Percentiles rank a stretch among this genome's conserved stretches.
Evolutionary conservation across 1,284 basidiomycete genomes (phyloP).

Genomic region (Trichosporon asahii): DNA sequence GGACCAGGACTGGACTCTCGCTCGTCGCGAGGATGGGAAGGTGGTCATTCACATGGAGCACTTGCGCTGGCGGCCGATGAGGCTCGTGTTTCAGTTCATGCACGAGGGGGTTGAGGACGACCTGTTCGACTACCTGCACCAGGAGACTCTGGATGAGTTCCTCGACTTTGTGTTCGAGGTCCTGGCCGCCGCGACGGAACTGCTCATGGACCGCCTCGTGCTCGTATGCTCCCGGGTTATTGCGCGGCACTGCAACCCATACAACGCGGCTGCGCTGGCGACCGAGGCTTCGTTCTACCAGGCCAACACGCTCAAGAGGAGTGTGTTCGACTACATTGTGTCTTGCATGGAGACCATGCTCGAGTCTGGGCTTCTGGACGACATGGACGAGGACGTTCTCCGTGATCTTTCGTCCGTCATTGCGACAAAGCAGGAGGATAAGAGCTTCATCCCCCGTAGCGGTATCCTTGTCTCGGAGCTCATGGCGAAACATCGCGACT

Average conservation of each 20-base stretch:
- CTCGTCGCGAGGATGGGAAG: constrained; percentile 58
- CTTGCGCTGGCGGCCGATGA: constrained; percentile 69
- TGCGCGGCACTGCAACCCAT: constrained; percentile 65
- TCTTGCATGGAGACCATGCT: constrained; percentile 85
- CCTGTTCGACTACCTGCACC: constrained; percentile 71
- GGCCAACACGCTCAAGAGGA: constrained; percentile 65
- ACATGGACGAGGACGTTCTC: constrained; percentile 64
- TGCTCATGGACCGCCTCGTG: constrained; percentile 80
- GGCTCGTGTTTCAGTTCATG: constrained; percentile 71
- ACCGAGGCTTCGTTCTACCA: constrained; percentile 78
- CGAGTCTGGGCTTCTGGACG: constrained; percentile 72
- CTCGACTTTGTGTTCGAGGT: constrained; percentile 86
- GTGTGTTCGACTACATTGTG: constrained; percentile 76
- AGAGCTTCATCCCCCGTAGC: constrained; percentile 65
- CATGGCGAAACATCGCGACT: constrained; percentile 66
- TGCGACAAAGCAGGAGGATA: constrained; percentile 62
- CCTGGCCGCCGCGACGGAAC: constrained; percentile 83
- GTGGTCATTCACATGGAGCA: constrained; percentile 70
- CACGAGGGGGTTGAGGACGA: constrained; percentile 72
- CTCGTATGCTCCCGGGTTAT: constrained; percentile 76
- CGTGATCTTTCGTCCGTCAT: constrained; percentile 66
- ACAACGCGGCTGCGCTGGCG: constrained; percentile 78
- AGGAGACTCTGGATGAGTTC: constrained; percentile 68
- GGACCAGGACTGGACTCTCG: constrained; percentile 73
- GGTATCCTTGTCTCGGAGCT: constrained; percentile 59